Conservation (phyloP, 768 basidiomycete species). For the Albatrellus ellisii region DNA sequence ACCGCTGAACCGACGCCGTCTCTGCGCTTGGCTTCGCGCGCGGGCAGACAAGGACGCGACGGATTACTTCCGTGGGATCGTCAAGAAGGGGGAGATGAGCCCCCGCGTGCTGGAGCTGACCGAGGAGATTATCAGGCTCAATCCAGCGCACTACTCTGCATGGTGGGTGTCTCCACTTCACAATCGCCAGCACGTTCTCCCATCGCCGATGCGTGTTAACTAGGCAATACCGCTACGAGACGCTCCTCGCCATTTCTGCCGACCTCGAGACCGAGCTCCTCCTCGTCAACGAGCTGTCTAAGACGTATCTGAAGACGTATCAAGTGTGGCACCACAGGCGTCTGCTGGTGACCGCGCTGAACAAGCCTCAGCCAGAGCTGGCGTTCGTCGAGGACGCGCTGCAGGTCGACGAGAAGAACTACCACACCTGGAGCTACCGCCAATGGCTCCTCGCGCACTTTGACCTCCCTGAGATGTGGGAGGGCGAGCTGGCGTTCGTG, state of each 20-base stretch:
- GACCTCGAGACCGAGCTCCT: constrained; percentile 66
- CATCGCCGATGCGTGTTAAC: constrained; percentile 1
- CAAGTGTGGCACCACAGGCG: constrained; percentile 96
- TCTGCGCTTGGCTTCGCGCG: not conserved
- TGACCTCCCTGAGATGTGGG: constrained; percentile 61
- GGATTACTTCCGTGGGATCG: constrained; percentile 81
- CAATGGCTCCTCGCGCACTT: constrained; percentile 90
- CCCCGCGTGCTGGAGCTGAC: constrained; percentile 77
- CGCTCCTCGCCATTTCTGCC: constrained; percentile 52
- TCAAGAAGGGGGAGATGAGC: constrained; percentile 67
- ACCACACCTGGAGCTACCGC: constrained; percentile 97
- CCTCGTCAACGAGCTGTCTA: constrained; percentile 81
- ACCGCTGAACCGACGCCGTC: not conserved
- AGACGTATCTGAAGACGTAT: constrained; percentile 82
- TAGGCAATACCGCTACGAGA: constrained; percentile 95
- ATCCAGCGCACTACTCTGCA: constrained; percentile 94
- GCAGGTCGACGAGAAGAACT: constrained; percentile 81
- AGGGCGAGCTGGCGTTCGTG: constrained; percentile 59
- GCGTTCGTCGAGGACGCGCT: constrained; percentile 66
- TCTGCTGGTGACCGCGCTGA: constrained; percentile 48
- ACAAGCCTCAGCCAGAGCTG: constrained; percentile 54
- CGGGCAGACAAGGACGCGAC: constrained; percentile 81
- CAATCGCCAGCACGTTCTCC: not conserved
- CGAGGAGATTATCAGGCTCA: constrained; percentile 76
- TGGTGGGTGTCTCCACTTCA: constrained; percentile 66